Percentiles rank a stretch among this genome's conserved stretches.
These are phyloP conservation scores for Fusarium transvaalense DNA, from an alignment of 2,329 filamentous ascomycete species.

Conservation along the genomic window DNA sequence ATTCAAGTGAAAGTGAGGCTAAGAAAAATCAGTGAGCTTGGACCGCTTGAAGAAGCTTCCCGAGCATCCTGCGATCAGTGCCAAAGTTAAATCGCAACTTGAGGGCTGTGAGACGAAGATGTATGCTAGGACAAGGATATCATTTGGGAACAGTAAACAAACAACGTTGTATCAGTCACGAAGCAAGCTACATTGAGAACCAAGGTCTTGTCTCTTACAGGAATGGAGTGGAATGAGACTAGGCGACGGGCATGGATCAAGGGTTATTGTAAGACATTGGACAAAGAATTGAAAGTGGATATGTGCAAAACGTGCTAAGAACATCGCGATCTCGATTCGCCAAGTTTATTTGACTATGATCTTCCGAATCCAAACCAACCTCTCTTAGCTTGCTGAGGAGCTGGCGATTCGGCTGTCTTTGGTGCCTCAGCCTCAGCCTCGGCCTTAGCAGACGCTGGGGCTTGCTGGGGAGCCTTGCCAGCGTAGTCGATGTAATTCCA, in stretches of 20 bases:
- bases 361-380: conserved; percentile 83
- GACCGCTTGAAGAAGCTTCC: conserved; percentile 16
- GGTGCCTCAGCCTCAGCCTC: conserved; percentile 50
- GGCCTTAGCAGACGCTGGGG: conserved; percentile 41
- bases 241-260: conserved; percentile 31
- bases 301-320: conserved; percentile 18
- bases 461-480: conserved; percentile 60
- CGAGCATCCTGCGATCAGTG: conserved; percentile 16
- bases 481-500: conserved; percentile 99
- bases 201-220: conserved; percentile 30
- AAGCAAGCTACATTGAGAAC: conserved; percentile 10
- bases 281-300: conserved; percentile 15
- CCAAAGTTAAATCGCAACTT: background rate
- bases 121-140: background rate
- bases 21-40: conserved; percentile 18
- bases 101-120: background rate
- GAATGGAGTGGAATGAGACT: conserved; percentile 41
- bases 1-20: background rate
- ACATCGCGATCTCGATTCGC: conserved; percentile 26
- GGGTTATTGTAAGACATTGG: conserved; percentile 34
- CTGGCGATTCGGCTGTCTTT: conserved; percentile 46
- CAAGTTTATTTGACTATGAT: conserved; percentile 50
- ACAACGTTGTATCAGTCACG: conserved; percentile 19
- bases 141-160: conserved; percentile 33
- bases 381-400: conserved; percentile 65